Percentiles rank a stretch among this genome's conserved stretches.
phyloP scores from a whole-genome alignment of 2,329 filamentous ascomycete genomes.

The Pseudogymnoascus sp. region DNA sequence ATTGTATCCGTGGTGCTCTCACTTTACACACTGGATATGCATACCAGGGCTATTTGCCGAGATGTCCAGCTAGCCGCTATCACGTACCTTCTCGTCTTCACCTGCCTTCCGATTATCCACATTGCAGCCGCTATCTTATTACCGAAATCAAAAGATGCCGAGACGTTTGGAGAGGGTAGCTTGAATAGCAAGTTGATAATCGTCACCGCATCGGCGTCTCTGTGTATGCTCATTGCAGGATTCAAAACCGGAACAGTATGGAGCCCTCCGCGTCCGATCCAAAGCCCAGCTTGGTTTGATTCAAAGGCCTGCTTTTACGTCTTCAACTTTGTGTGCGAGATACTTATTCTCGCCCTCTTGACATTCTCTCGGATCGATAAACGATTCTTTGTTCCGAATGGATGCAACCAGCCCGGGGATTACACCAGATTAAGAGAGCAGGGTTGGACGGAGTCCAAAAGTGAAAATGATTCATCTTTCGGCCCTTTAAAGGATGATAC shows the following conservation, averaged over 20 bases:
- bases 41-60: slow-evolving; percentile 45
- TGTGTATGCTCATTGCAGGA: slow-evolving; percentile 60
- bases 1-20: slow-evolving; percentile 56
- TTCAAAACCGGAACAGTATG: slow-evolving; percentile 59
- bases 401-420: slow-evolving; percentile 49
- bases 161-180: slow-evolving; percentile 58
- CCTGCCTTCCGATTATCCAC: slow-evolving; percentile 55
- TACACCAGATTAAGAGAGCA: slow-evolving; percentile 22
- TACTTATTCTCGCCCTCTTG: slow-evolving; percentile 61
- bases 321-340: slow-evolving; percentile 68
- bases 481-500: neutral
- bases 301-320: slow-evolving; percentile 65
- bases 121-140: slow-evolving; percentile 43
- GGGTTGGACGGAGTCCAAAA: neutral
- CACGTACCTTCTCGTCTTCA: slow-evolving; percentile 55
- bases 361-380: slow-evolving; percentile 61
- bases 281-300: slow-evolving; percentile 59
- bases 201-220: slow-evolving; percentile 46
- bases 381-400: slow-evolving; percentile 67
- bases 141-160: slow-evolving; percentile 36
- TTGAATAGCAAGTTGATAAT: slow-evolving; percentile 58
- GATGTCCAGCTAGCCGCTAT: slow-evolving; percentile 55
- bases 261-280: slow-evolving; percentile 38
- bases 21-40: slow-evolving; percentile 54
- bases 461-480: neutral